Evolutionary conservation across 1,284 basidiomycete genomes (phyloP).

Genomic region (Xerocomus nothofagi): DNA sequence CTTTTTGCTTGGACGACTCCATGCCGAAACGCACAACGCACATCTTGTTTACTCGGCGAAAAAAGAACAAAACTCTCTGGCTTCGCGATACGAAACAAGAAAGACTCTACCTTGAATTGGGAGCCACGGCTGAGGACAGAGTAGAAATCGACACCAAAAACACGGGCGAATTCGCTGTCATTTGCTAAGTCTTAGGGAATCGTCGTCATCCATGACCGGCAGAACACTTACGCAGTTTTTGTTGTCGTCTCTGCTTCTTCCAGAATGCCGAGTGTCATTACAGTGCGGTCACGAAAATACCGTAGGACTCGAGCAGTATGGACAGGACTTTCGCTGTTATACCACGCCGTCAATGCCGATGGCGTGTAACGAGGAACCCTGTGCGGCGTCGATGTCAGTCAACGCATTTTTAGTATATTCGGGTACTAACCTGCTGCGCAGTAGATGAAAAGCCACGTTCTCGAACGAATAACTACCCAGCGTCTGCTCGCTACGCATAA

Average conservation of each 20-base stretch:
- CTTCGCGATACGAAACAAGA: conserved; percentile 98
- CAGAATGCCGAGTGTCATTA: conserved; percentile 74
- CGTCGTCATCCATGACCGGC: neutral
- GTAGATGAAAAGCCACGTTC: conserved; percentile 81
- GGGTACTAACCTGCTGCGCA: conserved; percentile 61
- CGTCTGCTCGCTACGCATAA: conserved; percentile 85
- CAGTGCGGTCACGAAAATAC: conserved; percentile 65
- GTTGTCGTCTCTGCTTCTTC: conserved; percentile 80
- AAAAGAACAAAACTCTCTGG: conserved; percentile 90
- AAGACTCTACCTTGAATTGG: conserved; percentile 98
- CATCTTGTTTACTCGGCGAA: conserved; percentile 84
- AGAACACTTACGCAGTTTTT: conserved; percentile 75
- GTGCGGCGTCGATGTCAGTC: conserved; percentile 4
- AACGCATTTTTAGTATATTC: neutral
- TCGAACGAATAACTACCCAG: conserved; percentile 88
- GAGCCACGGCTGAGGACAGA: conserved; percentile 94
- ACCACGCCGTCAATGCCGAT: conserved; percentile 74
- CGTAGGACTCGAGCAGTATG: conserved; percentile 58
- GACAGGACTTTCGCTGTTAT: conserved; percentile 55
- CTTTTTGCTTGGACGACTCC: neutral
- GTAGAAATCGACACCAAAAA: conserved; percentile 96
- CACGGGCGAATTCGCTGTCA: conserved; percentile 88
- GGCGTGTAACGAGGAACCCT: conserved; percentile 80
- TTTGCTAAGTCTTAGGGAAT: neutral
- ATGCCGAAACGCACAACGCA: conserved; percentile 39